Evolutionary conservation across 371 early-diverging fungal genomes (phyloP).

Genomic region (Syncephalastrum contaminatum): DNA sequence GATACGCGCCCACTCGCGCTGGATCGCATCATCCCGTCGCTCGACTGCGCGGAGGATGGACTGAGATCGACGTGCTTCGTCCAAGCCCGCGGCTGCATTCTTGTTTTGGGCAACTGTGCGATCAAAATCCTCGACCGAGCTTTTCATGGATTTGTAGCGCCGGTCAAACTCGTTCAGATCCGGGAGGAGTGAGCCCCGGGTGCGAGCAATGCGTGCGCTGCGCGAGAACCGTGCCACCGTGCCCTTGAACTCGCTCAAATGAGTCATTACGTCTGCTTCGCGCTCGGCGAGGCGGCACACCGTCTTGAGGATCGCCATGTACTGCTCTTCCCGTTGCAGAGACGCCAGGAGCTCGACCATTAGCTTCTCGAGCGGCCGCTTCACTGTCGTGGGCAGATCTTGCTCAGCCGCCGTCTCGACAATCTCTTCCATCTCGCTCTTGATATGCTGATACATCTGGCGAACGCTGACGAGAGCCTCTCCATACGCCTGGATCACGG

Average conservation of each 20-base stretch:
- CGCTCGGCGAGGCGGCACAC: conserved; percentile 25
- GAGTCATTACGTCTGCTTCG: conserved; percentile 27
- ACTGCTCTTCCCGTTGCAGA: conserved; percentile 31
- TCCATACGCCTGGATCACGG: conserved; percentile 32
- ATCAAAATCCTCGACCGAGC: conserved; percentile 27
- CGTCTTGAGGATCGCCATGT: conserved; percentile 27
- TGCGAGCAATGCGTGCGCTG: conserved; percentile 20
- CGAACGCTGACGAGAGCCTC: conserved; percentile 28
- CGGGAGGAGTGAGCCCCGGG: conserved; percentile 25
- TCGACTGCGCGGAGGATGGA: conserved; percentile 30
- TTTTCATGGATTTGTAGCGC: conserved; percentile 29
- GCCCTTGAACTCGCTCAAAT: conserved; percentile 30
- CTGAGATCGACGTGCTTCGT: conserved; percentile 6
- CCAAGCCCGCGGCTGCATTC: neutral
- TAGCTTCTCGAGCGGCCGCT: conserved; percentile 20
- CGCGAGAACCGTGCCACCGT: conserved; percentile 19
- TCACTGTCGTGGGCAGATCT: conserved; percentile 7
- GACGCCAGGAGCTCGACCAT: conserved; percentile 24
- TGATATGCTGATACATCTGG: conserved; percentile 30
- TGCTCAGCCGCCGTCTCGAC: conserved; percentile 28
- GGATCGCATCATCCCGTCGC: conserved; percentile 30
- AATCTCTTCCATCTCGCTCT: conserved; percentile 23
- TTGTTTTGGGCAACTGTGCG: neutral
- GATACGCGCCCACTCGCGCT: conserved; percentile 34
- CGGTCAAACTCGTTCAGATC: conserved; percentile 36